Percentiles rank a stretch among this genome's conserved stretches.
phyloP scores from a whole-genome alignment of 306 rosid species.

The Vicia villosa region DNA sequence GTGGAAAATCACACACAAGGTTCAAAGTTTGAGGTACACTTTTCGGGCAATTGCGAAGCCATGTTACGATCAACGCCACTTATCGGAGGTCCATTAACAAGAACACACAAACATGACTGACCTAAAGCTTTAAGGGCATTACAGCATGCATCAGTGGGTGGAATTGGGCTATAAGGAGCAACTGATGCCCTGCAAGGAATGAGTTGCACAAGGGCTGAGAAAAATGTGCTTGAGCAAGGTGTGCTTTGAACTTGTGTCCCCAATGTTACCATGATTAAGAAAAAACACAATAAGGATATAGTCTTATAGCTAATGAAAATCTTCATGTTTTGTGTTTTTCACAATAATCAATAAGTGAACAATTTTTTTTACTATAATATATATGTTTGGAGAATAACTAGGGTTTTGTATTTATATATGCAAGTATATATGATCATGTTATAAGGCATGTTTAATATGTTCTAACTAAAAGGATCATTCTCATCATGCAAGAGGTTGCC shows the following conservation, averaged over 20 bases:
- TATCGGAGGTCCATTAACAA: slow-evolving; percentile 76
- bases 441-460: slow-evolving; percentile 29
- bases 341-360: not conserved
- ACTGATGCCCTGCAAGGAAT: slow-evolving; percentile 88
- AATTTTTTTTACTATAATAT: not conserved
- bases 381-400: not conserved
- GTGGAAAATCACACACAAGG: slow-evolving; percentile 52
- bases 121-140: slow-evolving; percentile 69
- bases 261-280: slow-evolving; percentile 37
- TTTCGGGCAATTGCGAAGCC: slow-evolving; percentile 79
- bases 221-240: slow-evolving; percentile 70
- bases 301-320: slow-evolving; percentile 9
- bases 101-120: slow-evolving; percentile 79
- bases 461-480: slow-evolving; percentile 57
- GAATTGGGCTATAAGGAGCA: slow-evolving; percentile 71
- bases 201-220: slow-evolving; percentile 76
- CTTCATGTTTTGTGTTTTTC: slow-evolving; percentile 34
- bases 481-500: slow-evolving; percentile 29
- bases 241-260: slow-evolving; percentile 45
- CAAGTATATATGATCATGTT: slow-evolving; percentile 33
- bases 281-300: slow-evolving; percentile 35
- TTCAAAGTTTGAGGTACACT: slow-evolving; percentile 69
- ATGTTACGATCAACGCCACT: slow-evolving; percentile 81
- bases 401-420: slow-evolving; percentile 32
- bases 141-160: slow-evolving; percentile 76